Conservation (phyloP, 345 rosid species). For the Rhizophora apiculata region DNA sequence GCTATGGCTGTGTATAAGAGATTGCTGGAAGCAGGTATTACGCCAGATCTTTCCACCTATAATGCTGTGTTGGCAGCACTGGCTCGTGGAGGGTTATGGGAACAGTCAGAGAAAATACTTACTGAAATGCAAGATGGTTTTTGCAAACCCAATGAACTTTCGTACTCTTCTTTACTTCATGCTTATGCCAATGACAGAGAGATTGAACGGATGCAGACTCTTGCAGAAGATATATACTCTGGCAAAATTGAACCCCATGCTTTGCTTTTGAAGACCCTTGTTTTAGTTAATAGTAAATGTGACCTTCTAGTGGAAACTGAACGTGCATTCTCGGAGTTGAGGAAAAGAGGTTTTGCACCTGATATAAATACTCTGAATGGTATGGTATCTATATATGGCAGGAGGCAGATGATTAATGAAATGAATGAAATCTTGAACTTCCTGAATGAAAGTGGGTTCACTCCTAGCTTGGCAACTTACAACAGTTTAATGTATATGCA, state of each 20-base stretch:
- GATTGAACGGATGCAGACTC: slow-evolving; percentile 65
- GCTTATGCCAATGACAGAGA: slow-evolving; percentile 89
- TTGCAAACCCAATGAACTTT: slow-evolving; percentile 84
- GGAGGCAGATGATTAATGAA: slow-evolving; percentile 74
- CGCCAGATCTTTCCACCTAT: slow-evolving; percentile 84
- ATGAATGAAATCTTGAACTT: slow-evolving; percentile 68
- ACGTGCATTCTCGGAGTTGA: slow-evolving; percentile 70
- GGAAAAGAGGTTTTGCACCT: slow-evolving; percentile 63
- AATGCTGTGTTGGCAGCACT: slow-evolving; percentile 90
- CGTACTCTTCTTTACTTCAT: slow-evolving; percentile 81
- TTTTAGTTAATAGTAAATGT: slow-evolving; percentile 78
- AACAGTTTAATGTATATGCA: slow-evolving; percentile 87
- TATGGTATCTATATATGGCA: slow-evolving; percentile 86
- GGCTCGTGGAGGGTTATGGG: slow-evolving; percentile 96
- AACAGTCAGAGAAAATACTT: slow-evolving; percentile 81
- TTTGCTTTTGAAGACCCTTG: slow-evolving; percentile 80
- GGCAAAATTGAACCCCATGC: slow-evolving; percentile 67
- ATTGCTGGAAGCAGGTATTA: slow-evolving; percentile 84
- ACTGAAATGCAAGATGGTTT: slow-evolving; percentile 72
- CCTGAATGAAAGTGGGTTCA: slow-evolving; percentile 74
- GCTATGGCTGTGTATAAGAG: slow-evolving; percentile 79
- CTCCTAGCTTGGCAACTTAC: slow-evolving; percentile 78
- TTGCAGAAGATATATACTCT: slow-evolving; percentile 80
- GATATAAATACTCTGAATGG: slow-evolving; percentile 77
- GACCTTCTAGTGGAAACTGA: slow-evolving; percentile 75